phyloP scores from a whole-genome alignment of 2,329 filamentous ascomycete genomes.

The Calonectria honghensis region DNA sequence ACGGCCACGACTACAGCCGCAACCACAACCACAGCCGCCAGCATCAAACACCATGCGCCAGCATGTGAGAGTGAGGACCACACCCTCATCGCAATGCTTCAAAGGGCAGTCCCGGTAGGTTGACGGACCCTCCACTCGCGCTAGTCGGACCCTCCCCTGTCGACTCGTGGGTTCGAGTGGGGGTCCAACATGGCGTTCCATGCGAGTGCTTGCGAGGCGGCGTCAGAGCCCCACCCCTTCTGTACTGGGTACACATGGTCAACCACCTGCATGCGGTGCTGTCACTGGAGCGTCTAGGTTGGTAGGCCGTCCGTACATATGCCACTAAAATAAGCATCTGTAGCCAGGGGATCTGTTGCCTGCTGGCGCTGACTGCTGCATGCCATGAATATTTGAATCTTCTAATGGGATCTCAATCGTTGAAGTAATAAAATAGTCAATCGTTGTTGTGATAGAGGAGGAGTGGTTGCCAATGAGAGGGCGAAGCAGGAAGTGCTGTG shows the following conservation, averaged over 20 bases:
- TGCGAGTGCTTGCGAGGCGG: slow-evolving; percentile 53
- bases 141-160: slow-evolving; percentile 48
- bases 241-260: slow-evolving; percentile 43
- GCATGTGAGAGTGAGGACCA: slow-evolving; percentile 44
- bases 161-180: slow-evolving; percentile 52
- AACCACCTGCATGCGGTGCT: slow-evolving; percentile 28
- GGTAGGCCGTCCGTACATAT: slow-evolving; percentile 44
- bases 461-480: background rate
- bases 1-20: background rate
- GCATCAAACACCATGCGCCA: slow-evolving; percentile 32
- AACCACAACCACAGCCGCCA: slow-evolving; percentile 1
- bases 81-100: slow-evolving; percentile 14
- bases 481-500: background rate
- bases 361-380: slow-evolving; percentile 41
- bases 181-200: slow-evolving; percentile 52
- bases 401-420: slow-evolving; percentile 48
- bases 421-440: background rate
- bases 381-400: slow-evolving; percentile 50
- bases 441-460: slow-evolving; percentile 11
- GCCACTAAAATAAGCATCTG: slow-evolving; percentile 55
- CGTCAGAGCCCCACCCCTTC: slow-evolving; percentile 43
- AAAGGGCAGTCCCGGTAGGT: slow-evolving; percentile 9
- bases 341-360: slow-evolving; percentile 46
- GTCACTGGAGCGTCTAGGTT: slow-evolving; percentile 48
- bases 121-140: slow-evolving; percentile 20